Evolutionary conservation across 2,329 filamentous ascomycete genomes (phyloP).

Genomic region (Cladophialophora chaetospira): DNA sequence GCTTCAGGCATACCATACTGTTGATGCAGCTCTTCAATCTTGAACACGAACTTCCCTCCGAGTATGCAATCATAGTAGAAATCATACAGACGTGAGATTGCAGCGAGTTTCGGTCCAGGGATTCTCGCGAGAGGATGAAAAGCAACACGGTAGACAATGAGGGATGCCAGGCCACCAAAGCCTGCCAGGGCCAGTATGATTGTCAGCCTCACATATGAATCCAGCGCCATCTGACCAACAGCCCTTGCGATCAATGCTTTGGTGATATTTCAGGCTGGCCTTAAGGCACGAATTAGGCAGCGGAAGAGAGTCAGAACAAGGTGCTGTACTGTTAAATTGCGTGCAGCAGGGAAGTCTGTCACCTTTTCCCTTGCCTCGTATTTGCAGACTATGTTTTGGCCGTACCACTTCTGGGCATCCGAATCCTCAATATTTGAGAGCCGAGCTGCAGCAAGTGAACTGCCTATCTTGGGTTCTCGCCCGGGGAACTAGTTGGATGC

Average conservation of each 20-base stretch:
- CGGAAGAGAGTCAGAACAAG: too few species aligned
- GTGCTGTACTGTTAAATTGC: background rate
- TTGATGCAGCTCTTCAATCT: slow-evolving; percentile 41
- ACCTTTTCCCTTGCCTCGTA: too few species aligned
- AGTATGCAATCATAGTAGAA: slow-evolving; percentile 37
- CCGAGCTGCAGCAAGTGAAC: slow-evolving; percentile 2
- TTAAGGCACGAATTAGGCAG: too few species aligned
- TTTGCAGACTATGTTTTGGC: too few species aligned
- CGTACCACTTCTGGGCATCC: too few species aligned
- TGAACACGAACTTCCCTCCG: slow-evolving; percentile 39
- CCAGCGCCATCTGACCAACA: slow-evolving; percentile 12
- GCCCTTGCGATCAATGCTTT: too few species aligned
- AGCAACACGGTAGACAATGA: slow-evolving; percentile 31
- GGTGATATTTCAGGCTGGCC: too few species aligned
- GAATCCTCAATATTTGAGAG: too few species aligned
- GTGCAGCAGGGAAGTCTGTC: background rate
- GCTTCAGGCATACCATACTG: slow-evolving; percentile 38
- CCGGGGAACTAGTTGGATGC: too few species aligned
- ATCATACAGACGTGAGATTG: slow-evolving; percentile 41
- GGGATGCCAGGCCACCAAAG: slow-evolving; percentile 28
- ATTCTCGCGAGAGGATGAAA: slow-evolving; percentile 30
- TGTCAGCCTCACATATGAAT: slow-evolving; percentile 8
- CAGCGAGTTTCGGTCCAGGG: slow-evolving; percentile 29
- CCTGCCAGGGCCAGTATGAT: slow-evolving; percentile 6
- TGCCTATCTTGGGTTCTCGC: slow-evolving; percentile 2